Evolutionary conservation across 805 yeast genomes (phyloP).

Genomic region (Saccharomycopsis fodiens): DNA sequence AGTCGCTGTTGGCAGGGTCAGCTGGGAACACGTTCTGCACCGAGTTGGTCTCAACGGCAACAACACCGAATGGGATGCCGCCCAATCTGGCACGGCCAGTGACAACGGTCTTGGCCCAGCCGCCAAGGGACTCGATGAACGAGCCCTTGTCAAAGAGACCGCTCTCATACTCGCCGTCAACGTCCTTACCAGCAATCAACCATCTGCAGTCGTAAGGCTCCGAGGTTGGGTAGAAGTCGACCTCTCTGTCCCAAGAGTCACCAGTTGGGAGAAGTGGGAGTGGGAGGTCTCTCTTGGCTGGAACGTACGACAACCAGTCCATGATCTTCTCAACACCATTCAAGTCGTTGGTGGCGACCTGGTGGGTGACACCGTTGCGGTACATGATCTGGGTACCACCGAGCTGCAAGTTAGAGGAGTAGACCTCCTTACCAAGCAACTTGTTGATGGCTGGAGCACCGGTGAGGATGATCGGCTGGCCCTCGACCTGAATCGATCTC

Average conservation of each 20-base stretch:
- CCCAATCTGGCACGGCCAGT: slow-evolving; percentile 98
- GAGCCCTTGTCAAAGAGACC: slow-evolving; percentile 92
- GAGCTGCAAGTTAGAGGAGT: slow-evolving; percentile 90
- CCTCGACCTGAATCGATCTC: slow-evolving; percentile 97
- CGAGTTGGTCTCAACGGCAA: slow-evolving; percentile 88
- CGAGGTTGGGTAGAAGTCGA: slow-evolving; percentile 57
- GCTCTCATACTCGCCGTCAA: slow-evolving; percentile 64
- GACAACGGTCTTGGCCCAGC: slow-evolving; percentile 99
- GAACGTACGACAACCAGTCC: slow-evolving; percentile 93
- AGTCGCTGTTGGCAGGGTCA: slow-evolving; percentile 96
- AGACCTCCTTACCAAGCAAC: slow-evolving; percentile 92
- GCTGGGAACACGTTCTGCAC: slow-evolving; percentile 92
- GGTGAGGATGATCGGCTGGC: slow-evolving; percentile 96
- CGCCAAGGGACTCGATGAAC: slow-evolving; percentile 92
- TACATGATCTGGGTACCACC: slow-evolving; percentile 99
- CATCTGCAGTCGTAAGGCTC: slow-evolving; percentile 88
- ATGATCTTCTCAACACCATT: slow-evolving; percentile 93
- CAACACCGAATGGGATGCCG: slow-evolving; percentile 98
- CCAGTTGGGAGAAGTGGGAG: slow-evolving; percentile 76
- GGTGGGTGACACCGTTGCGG: slow-evolving; percentile 95
- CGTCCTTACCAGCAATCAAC: slow-evolving; percentile 80
- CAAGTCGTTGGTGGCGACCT: slow-evolving; percentile 93
- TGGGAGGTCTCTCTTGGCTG: slow-evolving; percentile 82
- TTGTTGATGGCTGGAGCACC: slow-evolving; percentile 99
- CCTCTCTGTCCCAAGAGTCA: slow-evolving; percentile 85